A percentile compares a stretch with the other conserved stretches of the same genome.
Evolutionary conservation across 768 basidiomycete genomes (phyloP).

Genomic region (Russula earlei): DNA sequence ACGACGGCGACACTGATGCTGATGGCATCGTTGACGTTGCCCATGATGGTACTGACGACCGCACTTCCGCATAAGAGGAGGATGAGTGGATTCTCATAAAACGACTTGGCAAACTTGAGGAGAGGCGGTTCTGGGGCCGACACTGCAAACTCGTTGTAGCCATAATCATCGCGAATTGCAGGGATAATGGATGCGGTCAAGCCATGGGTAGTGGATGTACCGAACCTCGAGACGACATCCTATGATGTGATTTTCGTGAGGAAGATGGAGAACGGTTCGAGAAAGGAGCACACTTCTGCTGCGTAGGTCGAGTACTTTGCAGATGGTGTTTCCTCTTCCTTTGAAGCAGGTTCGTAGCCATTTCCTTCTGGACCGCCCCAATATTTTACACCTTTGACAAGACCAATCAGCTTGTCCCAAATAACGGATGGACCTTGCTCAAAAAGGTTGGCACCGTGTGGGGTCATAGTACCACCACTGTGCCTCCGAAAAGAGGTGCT

Average conservation of each 20-base stretch:
- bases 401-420: slow-evolving; percentile 36
- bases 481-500: slow-evolving; percentile 73
- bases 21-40: slow-evolving; percentile 90
- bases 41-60: slow-evolving; percentile 80
- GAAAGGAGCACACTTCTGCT: slow-evolving; percentile 7
- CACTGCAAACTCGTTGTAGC: slow-evolving; percentile 93
- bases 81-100: slow-evolving; percentile 92
- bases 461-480: slow-evolving; percentile 31
- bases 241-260: slow-evolving; percentile 25
- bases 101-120: slow-evolving; percentile 88
- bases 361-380: slow-evolving; percentile 30
- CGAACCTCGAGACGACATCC: slow-evolving; percentile 69
- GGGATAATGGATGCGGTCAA: slow-evolving; percentile 55
- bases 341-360: slow-evolving; percentile 28
- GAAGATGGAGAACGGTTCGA: too few species aligned
- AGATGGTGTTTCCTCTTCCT: slow-evolving; percentile 8
- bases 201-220: slow-evolving; percentile 52
- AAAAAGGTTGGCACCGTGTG: slow-evolving; percentile 26
- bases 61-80: slow-evolving; percentile 87
- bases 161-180: slow-evolving; percentile 54
- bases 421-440: slow-evolving; percentile 30
- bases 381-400: slow-evolving; percentile 32
- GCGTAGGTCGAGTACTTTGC: background rate
- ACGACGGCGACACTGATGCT: slow-evolving; percentile 88
- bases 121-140: slow-evolving; percentile 67